phyloP scores from a whole-genome alignment of 176 grass and related monocot genomes.

The Musa troglodytarum region DNA sequence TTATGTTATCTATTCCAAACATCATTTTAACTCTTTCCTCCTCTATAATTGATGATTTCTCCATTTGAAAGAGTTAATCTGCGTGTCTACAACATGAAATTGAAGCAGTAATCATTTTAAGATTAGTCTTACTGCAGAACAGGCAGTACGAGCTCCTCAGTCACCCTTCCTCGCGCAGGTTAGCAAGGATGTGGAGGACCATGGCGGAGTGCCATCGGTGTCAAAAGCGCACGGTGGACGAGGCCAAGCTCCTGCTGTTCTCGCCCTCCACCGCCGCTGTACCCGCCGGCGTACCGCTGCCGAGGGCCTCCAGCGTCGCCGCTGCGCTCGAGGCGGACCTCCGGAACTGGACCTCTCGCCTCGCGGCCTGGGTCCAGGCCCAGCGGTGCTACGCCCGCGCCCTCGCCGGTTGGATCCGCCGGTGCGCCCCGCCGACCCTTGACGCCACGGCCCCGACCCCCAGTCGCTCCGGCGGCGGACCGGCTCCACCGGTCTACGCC shows the following conservation, averaged over 20 bases:
- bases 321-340: conserved; percentile 51
- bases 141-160: no score
- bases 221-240: conserved; percentile 68
- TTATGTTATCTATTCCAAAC: no score
- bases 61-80: no score
- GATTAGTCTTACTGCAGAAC: no score
- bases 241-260: conserved; percentile 61
- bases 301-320: conserved; percentile 10
- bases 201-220: conserved; percentile 68
- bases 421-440: conserved; percentile 20
- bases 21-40: no score
- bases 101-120: no score
- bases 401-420: conserved; percentile 54
- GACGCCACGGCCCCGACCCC: background rate
- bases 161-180: conserved; percentile 23
- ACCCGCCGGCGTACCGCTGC: background rate
- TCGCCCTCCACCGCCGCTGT: conserved; percentile 34
- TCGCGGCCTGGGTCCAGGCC: conserved; percentile 59
- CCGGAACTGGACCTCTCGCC: conserved; percentile 45
- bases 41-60: no score
- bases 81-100: no score
- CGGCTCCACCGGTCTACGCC: conserved; percentile 32
- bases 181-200: conserved; percentile 73
- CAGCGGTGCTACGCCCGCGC: conserved; percentile 71
- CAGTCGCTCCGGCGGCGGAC: background rate